Conservation (phyloP, 1,139 yeast species). For the Arxiozyma bovina region DNA sequence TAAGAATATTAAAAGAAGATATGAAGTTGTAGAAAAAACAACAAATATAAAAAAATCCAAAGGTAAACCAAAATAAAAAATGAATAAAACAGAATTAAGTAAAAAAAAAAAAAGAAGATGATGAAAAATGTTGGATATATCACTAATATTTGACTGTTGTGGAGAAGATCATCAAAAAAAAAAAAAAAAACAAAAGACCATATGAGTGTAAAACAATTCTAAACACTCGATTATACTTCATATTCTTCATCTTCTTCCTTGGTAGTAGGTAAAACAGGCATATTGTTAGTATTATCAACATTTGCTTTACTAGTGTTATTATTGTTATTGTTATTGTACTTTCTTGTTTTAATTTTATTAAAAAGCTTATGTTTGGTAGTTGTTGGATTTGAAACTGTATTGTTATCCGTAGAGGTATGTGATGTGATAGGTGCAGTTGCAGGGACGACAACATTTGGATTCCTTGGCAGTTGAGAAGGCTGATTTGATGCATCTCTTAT, state of each 20-base stretch:
- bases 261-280: background rate
- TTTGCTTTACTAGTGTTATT: too few relatives aligned
- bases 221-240: background rate
- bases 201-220: background rate
- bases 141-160: too few relatives aligned
- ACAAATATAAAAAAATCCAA: too few relatives aligned
- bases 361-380: background rate
- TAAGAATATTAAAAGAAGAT: background rate
- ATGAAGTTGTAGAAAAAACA: background rate
- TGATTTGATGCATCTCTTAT: background rate
- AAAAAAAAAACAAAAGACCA: background rate
- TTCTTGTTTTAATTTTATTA: background rate
- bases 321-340: background rate
- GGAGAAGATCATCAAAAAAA: background rate
- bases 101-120: background rate
- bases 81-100: too few relatives aligned
- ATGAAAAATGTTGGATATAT: too few relatives aligned
- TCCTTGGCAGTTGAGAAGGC: background rate
- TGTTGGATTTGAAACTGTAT: background rate
- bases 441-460: background rate
- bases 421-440: background rate
- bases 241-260: slow-evolving; percentile 1
- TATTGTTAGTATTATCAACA: background rate
- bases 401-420: background rate
- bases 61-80: background rate